Evolutionary conservation across 2,329 filamentous ascomycete species (phyloP).

Genomic region (Simplicillium sp.): DNA sequence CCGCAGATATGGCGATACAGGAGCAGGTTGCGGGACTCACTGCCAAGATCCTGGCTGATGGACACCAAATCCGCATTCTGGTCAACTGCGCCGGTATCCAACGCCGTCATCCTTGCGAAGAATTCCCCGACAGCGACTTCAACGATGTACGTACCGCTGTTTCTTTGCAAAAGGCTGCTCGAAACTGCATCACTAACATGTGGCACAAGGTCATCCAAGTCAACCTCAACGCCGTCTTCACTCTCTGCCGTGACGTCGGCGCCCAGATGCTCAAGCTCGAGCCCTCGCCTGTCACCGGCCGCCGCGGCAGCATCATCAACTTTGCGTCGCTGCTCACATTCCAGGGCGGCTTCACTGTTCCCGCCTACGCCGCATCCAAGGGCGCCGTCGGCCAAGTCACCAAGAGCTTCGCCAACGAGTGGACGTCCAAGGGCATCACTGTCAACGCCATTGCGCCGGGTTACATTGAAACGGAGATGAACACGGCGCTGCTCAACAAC

Average conservation of each 20-base stretch:
- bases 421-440: slow-evolving; percentile 67
- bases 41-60: slow-evolving; percentile 50
- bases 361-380: slow-evolving; percentile 80
- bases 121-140: slow-evolving; percentile 72
- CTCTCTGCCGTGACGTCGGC: slow-evolving; percentile 66
- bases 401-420: slow-evolving; percentile 80
- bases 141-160: slow-evolving; percentile 39
- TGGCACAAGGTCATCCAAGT: slow-evolving; percentile 60
- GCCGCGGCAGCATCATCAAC: slow-evolving; percentile 71
- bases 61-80: slow-evolving; percentile 62
- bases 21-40: slow-evolving; percentile 51
- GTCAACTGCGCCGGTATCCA: slow-evolving; percentile 86
- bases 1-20: slow-evolving; percentile 56
- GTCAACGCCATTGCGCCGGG: slow-evolving; percentile 87
- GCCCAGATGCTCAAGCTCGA: slow-evolving; percentile 63
- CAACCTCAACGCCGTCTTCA: slow-evolving; percentile 77
- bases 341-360: slow-evolving; percentile 81
- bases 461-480: slow-evolving; percentile 94
- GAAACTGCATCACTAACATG: too few species aligned
- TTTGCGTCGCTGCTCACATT: slow-evolving; percentile 73
- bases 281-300: slow-evolving; percentile 35
- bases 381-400: slow-evolving; percentile 78
- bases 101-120: slow-evolving; percentile 62
- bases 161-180: too few species aligned
- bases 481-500: slow-evolving; percentile 69